Conservation (phyloP, 148 eudicot species). For the Rhododendron vialii region DNA sequence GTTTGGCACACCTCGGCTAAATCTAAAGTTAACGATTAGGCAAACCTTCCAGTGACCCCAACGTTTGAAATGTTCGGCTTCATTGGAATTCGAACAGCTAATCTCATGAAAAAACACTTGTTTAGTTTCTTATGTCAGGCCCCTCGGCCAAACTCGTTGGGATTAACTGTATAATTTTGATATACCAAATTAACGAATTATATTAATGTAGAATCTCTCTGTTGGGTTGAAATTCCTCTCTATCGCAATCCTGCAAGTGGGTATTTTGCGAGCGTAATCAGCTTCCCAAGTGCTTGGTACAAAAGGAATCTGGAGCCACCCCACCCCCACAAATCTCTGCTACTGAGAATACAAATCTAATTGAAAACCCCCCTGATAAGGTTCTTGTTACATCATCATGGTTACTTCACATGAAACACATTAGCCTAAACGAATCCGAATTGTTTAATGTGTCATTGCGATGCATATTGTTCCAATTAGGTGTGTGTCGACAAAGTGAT, state of each 20-base stretch:
- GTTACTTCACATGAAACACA: constrained; percentile 7
- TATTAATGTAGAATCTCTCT: not conserved
- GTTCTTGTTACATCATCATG: not conserved
- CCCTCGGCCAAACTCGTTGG: no score
- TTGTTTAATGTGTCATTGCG: not conserved
- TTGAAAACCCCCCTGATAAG: not conserved
- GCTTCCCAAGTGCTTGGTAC: constrained; percentile 12
- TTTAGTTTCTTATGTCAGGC: no score
- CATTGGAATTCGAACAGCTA: no score
- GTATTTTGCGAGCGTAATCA: constrained; percentile 10
- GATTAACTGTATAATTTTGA: not conserved
- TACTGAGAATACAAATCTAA: constrained; percentile 8
- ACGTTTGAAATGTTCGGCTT: no score
- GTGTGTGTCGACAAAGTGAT: not conserved
- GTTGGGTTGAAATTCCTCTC: constrained; percentile 6
- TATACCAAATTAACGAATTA: not conserved
- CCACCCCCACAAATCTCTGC: constrained; percentile 6
- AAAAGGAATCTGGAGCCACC: constrained; percentile 11
- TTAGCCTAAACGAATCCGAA: not conserved
- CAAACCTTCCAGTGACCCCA: no score
- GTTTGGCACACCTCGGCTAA: no score
- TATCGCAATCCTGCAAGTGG: not conserved
- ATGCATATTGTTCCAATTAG: not conserved
- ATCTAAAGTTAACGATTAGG: no score
- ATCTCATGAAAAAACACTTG: no score